Conservation (phyloP, 768 basidiomycete species). For the Cystofilobasidium bisporidii region DNA sequence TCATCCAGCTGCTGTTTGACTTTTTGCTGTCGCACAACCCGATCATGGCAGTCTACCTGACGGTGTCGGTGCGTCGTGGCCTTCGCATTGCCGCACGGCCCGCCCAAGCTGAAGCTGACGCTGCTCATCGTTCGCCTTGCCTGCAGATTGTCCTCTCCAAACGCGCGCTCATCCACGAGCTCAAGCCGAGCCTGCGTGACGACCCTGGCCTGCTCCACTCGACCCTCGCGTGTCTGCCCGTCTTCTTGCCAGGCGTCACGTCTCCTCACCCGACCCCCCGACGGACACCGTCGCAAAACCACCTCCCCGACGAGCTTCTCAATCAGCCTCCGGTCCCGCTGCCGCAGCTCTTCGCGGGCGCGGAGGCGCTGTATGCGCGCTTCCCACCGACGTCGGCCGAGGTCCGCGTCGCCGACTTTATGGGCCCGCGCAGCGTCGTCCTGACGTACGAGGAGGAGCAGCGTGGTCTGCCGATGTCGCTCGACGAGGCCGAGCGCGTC, state of each 20-base stretch:
- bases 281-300: background rate
- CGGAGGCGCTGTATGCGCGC: slow-evolving; percentile 32
- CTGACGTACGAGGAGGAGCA: slow-evolving; percentile 33
- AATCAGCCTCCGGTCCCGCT: slow-evolving; percentile 36
- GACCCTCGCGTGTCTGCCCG: slow-evolving; percentile 38
- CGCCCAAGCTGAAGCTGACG: too few species aligned
- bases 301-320: slow-evolving; percentile 26
- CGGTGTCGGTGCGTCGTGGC: slow-evolving; percentile 57
- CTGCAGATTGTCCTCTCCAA: slow-evolving; percentile 61
- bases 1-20: slow-evolving; percentile 87
- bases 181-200: slow-evolving; percentile 43
- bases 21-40: slow-evolving; percentile 76
- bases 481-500: slow-evolving; percentile 15
- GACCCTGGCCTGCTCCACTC: slow-evolving; percentile 43
- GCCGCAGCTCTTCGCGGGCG: slow-evolving; percentile 35
- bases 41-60: slow-evolving; percentile 68
- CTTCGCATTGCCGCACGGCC: too few species aligned
- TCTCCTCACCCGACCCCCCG: slow-evolving; percentile 20
- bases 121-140: too few species aligned
- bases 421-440: slow-evolving; percentile 36
- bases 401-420: slow-evolving; percentile 35
- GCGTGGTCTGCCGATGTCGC: background rate
- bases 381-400: slow-evolving; percentile 31
- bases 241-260: slow-evolving; percentile 34
- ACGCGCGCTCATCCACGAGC: slow-evolving; percentile 54